phyloP scores from a whole-genome alignment of 371 early-diverging fungal genomes.

The Rhizopus sp. region DNA sequence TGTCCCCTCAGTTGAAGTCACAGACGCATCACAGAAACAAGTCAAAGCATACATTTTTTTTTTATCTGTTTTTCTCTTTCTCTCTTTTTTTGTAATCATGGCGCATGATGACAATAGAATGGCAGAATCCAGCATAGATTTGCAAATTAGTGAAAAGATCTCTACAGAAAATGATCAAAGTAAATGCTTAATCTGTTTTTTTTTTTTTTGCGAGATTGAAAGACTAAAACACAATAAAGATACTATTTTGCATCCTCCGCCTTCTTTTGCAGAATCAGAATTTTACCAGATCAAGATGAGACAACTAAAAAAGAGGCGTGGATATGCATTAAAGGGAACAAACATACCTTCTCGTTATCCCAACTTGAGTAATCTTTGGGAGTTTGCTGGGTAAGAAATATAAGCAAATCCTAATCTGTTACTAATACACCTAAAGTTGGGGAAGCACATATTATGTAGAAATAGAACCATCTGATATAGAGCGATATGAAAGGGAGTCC shows the following conservation, averaged over 20 bases:
- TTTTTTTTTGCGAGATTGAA: not conserved
- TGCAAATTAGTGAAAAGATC: no score
- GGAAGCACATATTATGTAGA: slow-evolving; percentile 52
- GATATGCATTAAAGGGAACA: slow-evolving; percentile 35
- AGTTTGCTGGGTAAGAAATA: slow-evolving; percentile 43
- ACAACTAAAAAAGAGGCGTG: slow-evolving; percentile 23
- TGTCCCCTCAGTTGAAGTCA: no score
- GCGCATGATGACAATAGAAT: no score
- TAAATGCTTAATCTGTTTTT: not conserved
- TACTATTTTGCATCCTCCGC: slow-evolving; percentile 23
- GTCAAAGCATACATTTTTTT: no score
- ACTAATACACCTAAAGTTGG: slow-evolving; percentile 27
- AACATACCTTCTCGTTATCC: slow-evolving; percentile 40
- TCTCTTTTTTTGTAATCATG: no score
- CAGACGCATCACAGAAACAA: no score
- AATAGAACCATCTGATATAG: slow-evolving; percentile 30
- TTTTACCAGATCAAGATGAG: slow-evolving; percentile 39
- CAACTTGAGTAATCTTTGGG: slow-evolving; percentile 40
- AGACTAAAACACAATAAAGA: not conserved
- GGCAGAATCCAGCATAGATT: no score
- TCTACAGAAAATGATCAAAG: not conserved
- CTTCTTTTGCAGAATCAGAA: slow-evolving; percentile 51
- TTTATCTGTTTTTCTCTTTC: no score
- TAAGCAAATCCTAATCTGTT: not conserved
- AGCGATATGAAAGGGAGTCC: slow-evolving; percentile 12